Conservation (phyloP, 306 rosid species). For the Lupinus albus region DNA sequence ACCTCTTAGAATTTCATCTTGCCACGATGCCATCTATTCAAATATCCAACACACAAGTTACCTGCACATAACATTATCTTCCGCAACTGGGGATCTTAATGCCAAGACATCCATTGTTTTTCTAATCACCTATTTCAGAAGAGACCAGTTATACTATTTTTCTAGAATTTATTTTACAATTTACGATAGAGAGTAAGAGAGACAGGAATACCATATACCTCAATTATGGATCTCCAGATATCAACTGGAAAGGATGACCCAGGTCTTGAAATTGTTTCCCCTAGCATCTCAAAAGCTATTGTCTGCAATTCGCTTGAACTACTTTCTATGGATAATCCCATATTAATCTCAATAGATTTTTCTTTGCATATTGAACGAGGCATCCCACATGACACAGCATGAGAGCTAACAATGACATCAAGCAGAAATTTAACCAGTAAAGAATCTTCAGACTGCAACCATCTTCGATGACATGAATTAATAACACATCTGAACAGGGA, state of each 20-base stretch:
- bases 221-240: slow-evolving; percentile 70
- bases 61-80: slow-evolving; percentile 73
- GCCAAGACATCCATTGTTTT: slow-evolving; percentile 82
- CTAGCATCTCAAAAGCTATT: slow-evolving; percentile 68
- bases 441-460: slow-evolving; percentile 56
- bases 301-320: slow-evolving; percentile 71
- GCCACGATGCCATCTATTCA: slow-evolving; percentile 34
- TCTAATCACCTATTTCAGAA: slow-evolving; percentile 63
- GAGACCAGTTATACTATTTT: slow-evolving; percentile 32
- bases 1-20: background rate
- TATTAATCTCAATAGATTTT: slow-evolving; percentile 44
- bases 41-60: slow-evolving; percentile 42
- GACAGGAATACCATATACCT: slow-evolving; percentile 50
- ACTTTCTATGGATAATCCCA: slow-evolving; percentile 46
- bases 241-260: slow-evolving; percentile 66
- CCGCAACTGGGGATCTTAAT: slow-evolving; percentile 57
- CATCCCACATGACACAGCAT: slow-evolving; percentile 47
- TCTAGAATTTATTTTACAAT: slow-evolving; percentile 14
- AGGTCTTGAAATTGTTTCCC: slow-evolving; percentile 69
- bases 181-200: background rate
- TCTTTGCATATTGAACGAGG: slow-evolving; percentile 43
- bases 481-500: slow-evolving; percentile 56
- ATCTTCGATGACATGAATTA: slow-evolving; percentile 51
- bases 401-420: slow-evolving; percentile 58
- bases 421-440: slow-evolving; percentile 70